phyloP scores from a whole-genome alignment of 148 eudicot genomes.

The Talinum fruticosum region DNA sequence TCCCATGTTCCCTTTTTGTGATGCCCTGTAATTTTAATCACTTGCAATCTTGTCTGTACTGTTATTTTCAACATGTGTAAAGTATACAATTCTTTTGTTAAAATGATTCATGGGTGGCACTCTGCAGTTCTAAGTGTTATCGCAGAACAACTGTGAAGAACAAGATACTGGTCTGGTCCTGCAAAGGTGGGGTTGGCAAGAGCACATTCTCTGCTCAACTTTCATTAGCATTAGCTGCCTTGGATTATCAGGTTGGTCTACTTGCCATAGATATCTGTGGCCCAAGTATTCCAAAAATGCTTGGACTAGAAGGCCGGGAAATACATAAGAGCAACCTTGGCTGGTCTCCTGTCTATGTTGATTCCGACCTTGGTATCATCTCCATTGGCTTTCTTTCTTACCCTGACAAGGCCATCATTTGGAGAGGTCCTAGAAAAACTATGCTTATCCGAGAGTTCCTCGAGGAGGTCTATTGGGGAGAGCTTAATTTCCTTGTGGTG shows the following conservation, averaged over 20 bases:
- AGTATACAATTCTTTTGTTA: no score
- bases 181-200: constrained; percentile 97
- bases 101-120: not conserved
- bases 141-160: constrained; percentile 79
- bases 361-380: constrained; percentile 93
- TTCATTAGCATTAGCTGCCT: constrained; percentile 69
- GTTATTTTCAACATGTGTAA: not conserved
- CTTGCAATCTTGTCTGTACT: not conserved
- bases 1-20: not conserved
- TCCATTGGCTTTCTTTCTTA: constrained; percentile 89
- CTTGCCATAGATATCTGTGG: constrained; percentile 91
- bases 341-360: constrained; percentile 90
- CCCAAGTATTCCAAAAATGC: constrained; percentile 97
- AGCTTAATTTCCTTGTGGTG: constrained; percentile 78
- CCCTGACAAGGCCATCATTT: constrained; percentile 85
- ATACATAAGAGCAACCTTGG: constrained; percentile 92
- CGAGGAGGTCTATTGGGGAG: constrained; percentile 86
- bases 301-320: constrained; percentile 87
- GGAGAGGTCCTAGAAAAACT: constrained; percentile 92
- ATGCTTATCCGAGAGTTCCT: constrained; percentile 76
- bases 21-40: not conserved
- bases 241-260: constrained; percentile 78
- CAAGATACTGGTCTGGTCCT: constrained; percentile 79
- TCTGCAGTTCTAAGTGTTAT: constrained; percentile 68
- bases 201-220: constrained; percentile 95